Conservation (phyloP, 176 grass and related monocot species). For the Musa acuminata region DNA sequence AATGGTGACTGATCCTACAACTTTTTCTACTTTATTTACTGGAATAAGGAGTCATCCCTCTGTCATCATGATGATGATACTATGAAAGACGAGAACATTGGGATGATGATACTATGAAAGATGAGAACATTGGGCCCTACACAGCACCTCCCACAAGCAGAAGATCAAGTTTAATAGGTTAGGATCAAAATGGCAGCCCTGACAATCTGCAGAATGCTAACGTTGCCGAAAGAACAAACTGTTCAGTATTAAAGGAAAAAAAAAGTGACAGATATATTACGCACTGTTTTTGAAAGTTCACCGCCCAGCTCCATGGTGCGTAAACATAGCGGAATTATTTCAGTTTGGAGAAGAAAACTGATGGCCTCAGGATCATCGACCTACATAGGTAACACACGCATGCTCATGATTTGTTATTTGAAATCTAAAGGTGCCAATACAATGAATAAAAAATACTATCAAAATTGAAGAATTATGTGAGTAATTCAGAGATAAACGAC, state of each 20-base stretch:
- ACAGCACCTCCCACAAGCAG: too few relatives aligned
- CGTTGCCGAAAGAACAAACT: neutral
- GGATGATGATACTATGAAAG: too few relatives aligned
- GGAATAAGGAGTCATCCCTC: too few relatives aligned
- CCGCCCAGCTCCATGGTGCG: constrained; percentile 85
- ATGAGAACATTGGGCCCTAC: too few relatives aligned
- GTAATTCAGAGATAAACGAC: too few relatives aligned
- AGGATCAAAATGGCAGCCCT: neutral
- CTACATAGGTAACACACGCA: constrained; percentile 32
- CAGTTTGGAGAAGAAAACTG: constrained; percentile 56
- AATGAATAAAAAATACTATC: too few relatives aligned
- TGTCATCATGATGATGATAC: too few relatives aligned
- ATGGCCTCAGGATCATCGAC: constrained; percentile 73
- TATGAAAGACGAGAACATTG: too few relatives aligned
- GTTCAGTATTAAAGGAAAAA: too few relatives aligned
- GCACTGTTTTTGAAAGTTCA: constrained; percentile 82
- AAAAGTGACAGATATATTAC: constrained; percentile 8
- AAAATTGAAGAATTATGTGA: too few relatives aligned
- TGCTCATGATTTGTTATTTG: neutral
- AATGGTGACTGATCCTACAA: too few relatives aligned
- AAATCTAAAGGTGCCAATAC: neutral
- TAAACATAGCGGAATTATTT: constrained; percentile 78
- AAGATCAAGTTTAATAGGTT: neutral
- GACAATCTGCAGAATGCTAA: neutral
- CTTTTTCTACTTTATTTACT: too few relatives aligned